These are phyloP conservation scores for Kokia cookei DNA, from an alignment of 441 rosid genomes.

Conservation along the genomic window DNA sequence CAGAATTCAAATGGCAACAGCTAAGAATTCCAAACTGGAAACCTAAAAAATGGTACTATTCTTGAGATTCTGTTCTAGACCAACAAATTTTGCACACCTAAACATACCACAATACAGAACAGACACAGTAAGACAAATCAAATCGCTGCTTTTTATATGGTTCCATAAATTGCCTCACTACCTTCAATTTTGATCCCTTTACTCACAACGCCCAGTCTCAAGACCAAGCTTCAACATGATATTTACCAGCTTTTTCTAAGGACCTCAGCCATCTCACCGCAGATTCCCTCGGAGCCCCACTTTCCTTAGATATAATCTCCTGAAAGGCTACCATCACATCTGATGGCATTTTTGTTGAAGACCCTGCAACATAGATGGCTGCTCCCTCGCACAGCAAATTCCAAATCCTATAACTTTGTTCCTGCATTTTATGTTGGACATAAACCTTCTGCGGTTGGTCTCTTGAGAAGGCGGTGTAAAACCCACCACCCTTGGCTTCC, in stretches of 20 bases:
- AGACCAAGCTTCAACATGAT: conserved; percentile 96
- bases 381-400: conserved; percentile 55
- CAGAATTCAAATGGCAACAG: too few relatives aligned
- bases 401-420: conserved; percentile 60
- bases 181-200: neutral
- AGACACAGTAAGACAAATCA: neutral
- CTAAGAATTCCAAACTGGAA: neutral
- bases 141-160: neutral
- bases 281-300: conserved; percentile 53
- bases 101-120: neutral
- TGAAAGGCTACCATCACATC: conserved; percentile 73
- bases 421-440: conserved; percentile 79
- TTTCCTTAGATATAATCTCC: conserved; percentile 58
- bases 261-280: conserved; percentile 59
- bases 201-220: conserved; percentile 19
- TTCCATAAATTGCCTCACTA: neutral
- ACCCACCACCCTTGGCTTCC: conserved; percentile 74
- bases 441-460: conserved; percentile 84
- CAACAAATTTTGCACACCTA: neutral
- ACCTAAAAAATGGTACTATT: neutral
- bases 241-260: conserved; percentile 73
- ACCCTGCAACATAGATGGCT: conserved; percentile 75
- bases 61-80: neutral
- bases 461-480: conserved; percentile 83
- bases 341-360: conserved; percentile 91